phyloP scores from a whole-genome alignment of 768 basidiomycete genomes.

The Hericium rajendrae region DNA sequence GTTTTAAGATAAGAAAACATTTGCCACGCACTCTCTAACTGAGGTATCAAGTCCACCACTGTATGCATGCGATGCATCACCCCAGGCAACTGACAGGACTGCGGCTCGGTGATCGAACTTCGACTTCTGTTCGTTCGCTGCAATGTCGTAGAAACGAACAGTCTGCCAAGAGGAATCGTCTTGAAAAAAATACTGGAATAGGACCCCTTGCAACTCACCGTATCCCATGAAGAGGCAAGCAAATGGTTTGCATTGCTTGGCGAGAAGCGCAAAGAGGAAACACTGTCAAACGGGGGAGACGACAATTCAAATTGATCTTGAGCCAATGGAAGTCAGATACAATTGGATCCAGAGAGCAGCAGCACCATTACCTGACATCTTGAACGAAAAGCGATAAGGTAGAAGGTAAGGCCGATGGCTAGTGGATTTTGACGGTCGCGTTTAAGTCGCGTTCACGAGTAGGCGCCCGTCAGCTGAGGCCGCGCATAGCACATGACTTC shows the following conservation, averaged over 20 bases:
- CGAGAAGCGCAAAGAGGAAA: slow-evolving; percentile 75
- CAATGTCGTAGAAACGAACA: slow-evolving; percentile 46
- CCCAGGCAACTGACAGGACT: slow-evolving; percentile 75
- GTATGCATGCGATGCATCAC: slow-evolving; percentile 56
- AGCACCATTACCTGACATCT: background rate
- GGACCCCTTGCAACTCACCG: no score
- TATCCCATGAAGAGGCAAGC: slow-evolving; percentile 87
- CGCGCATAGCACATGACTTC: background rate
- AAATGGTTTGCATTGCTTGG: slow-evolving; percentile 71
- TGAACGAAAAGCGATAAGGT: background rate
- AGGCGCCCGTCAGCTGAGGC: background rate
- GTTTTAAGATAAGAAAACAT: no score
- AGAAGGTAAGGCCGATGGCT: background rate
- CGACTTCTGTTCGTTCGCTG: slow-evolving; percentile 54
- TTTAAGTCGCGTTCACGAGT: background rate
- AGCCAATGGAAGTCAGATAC: no score
- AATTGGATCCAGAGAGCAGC: no score
- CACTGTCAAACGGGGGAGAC: slow-evolving; percentile 77
- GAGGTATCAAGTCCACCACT: slow-evolving; percentile 84
- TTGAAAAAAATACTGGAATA: no score
- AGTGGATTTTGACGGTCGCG: background rate
- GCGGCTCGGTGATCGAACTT: slow-evolving; percentile 87
- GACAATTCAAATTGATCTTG: slow-evolving; percentile 32
- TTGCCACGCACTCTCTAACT: slow-evolving; percentile 71
- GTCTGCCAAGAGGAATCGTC: no score